Percentiles rank a stretch among this genome's conserved stretches.
phyloP scores from a whole-genome alignment of 2,329 filamentous ascomycete species.

The Fusarium fujikuroi region DNA sequence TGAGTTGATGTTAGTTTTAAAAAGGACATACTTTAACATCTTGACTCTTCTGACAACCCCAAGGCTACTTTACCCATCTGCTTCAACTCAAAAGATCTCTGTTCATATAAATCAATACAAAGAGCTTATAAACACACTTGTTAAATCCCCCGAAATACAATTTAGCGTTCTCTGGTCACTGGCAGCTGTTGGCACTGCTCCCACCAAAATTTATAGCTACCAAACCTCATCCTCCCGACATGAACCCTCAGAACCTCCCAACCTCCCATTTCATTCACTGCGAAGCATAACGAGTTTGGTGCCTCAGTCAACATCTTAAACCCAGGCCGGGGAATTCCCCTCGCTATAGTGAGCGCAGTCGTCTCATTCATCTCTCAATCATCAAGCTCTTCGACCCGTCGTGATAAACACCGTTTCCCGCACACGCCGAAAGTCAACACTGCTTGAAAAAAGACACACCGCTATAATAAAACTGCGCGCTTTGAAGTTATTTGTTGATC shows the following conservation, averaged over 20 bases:
- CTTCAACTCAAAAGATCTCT: not conserved
- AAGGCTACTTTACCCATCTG: not conserved
- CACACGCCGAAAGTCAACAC: not conserved
- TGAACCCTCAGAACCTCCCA: not conserved
- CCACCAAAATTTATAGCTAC: conserved; percentile 5
- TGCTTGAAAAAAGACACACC: not conserved
- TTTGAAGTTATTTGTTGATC: not conserved
- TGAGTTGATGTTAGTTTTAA: not conserved
- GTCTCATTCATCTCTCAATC: not conserved
- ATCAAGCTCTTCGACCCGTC: not conserved
- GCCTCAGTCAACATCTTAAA: conserved; percentile 4
- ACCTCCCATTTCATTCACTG: not conserved
- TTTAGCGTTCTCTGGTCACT: not conserved
- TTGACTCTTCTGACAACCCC: not conserved
- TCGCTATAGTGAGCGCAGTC: not conserved
- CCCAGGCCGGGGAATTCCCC: not conserved
- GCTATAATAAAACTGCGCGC: not conserved
- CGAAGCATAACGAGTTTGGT: not conserved
- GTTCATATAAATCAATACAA: not conserved
- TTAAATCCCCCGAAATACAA: not conserved
- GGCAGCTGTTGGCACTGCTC: conserved; percentile 22
- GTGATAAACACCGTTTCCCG: conserved; percentile 8
- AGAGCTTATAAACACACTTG: not conserved
- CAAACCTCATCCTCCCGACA: not conserved
- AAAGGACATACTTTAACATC: not conserved